Base-by-base conservation (phyloP, 163 green algal genomes). In the Trebouxia gelatinosa region DNA sequence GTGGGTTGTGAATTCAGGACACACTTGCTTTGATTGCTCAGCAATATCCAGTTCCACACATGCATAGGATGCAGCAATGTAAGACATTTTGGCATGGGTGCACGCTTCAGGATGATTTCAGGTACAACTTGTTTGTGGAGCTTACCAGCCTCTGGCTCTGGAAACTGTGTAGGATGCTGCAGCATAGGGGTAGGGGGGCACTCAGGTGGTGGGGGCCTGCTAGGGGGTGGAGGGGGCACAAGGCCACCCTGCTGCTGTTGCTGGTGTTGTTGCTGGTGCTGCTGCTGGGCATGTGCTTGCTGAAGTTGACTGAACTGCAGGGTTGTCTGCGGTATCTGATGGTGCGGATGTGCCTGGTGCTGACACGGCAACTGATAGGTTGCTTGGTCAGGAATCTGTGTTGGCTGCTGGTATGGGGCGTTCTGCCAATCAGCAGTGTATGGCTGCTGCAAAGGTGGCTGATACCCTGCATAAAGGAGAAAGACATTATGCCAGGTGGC, bases 201-300 rank as follows among this genome's bases (percentile, higher is more conserved):
- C 23, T 72, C n/a, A 26, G 26, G 64, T 3, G 64, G 35, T 0
- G 9, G 64, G 37, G 64, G 16, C 16, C 7, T 43, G 35, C 35
- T 29, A 9, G 64, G 35, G 16, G 19, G 35, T 6, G 37, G 19
- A 23, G 35, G 21, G 4, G 35, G 23, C n/a, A n/a, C n/a, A n/a
- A n/a, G n/a, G n/a, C n/a, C n/a, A n/a, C n/a, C n/a, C n/a, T n/a
- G n/a, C n/a, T n/a, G n/a, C 21, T 72, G 35, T 26, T 68, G 17
- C 64, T 70, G 34, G 2, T 70, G 62, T 4, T 48, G 62, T 21
- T 70, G 62, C 62, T 28, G 31, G 35, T 70, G 62, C 62, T 70
- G 62, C 34, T 72, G 64, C 4, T 72, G 64, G 13, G 43, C 13
- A 23, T 9, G 43, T 13, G 43, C 43, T 13, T 54, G 43, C 43